Evolutionary conservation across 2,329 filamentous ascomycete species (phyloP), one percentile per base, ranked within the genome.

Genomic region (Trichocomaceae sp.): DNA sequence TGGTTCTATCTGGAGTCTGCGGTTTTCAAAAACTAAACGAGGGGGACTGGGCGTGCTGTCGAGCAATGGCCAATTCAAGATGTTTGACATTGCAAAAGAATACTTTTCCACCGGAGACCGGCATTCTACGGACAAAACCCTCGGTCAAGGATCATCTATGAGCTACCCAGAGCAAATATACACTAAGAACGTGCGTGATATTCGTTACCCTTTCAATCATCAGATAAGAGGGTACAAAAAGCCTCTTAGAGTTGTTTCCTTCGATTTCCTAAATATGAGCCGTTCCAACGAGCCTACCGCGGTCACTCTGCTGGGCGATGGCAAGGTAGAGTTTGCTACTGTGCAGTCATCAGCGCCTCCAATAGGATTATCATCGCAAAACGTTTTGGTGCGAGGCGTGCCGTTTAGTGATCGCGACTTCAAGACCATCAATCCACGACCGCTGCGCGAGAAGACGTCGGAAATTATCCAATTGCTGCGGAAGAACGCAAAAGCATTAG

Each of bases 1-100:
- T 19, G 73, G 79, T 10, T 75, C 75, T 2, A 82, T 85, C 44
- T 84, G 82, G 82, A 84, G 80, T 64, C 65, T 85, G 54, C 77
- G 82, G 8, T 85, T 83, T 62, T 83, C 79, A 2, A 80, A 79
- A 20, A 78, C 76, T 6, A 80, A 78, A 63, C 72, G 79, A 54
- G 81, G 81, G 12, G 79, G 76, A 20, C 75, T 85, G 39, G 82
- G 79, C 8, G 76, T 83, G 12, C 74, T 84, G 42, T 79, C 82
- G 0, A 84, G 77, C 61, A 78, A 74, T 2, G 83, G 83, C 12
- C 78, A 84, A 57, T 72, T 85, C 61, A 83, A 80, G 60, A 69
- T 79, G 6, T 76, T 79, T 57, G 78, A 83, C 49, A 71, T 81
- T 23, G 76, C 75, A 20, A 79, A 80, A 59, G 78, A 82, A 57